Evolutionary conservation across 441 rosid genomes (phyloP), one percentile per base, ranked within the genome.

Genomic region (Croton setiger): DNA sequence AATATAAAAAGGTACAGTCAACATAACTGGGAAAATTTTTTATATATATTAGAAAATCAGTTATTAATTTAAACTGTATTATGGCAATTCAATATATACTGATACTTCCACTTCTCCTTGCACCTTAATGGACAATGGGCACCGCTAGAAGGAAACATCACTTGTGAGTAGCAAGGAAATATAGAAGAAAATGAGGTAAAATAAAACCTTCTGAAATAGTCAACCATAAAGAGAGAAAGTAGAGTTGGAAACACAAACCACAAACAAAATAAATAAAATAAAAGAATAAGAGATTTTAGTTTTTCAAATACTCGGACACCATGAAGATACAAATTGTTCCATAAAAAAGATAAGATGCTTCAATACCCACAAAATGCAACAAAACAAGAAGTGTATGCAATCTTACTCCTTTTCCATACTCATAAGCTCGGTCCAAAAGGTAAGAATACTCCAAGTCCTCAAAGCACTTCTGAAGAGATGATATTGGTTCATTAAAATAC

Each of bases 381-480:
- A 60, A 65, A 17, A 7, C 37, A 62, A 65, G 2, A 59, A 67
- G 58, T n/a, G 10, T 12, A 56, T 47, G 51, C 52, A 67, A 77
- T 48, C 91, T 73, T 87, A 94, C 98, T 45, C 76, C 86, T 90
- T 87, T 88, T 73, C 98, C 98, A 36, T 70, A 74, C 71, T 85
- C 80, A 45, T 86, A 88, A 53, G 98, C 97, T 76, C 72, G 86
- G 71, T 93, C 98, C 82, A 93, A 74, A 73, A 85, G 89, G 76
- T 82, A 76, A 53, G 96, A 87, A 78, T 89, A 89, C 74, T 88
- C 95, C 64, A 88, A 80, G 75, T 93, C 98, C 80, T 93, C 98
- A 17, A 88, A 93, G 78, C 97, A 93, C 73, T 89, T 93, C 77
- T 93, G 98, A 74, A 93, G 97, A 61, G 98, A 87, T 33, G 98